Evolutionary conservation across 805 yeast genomes (phyloP), one percentile per base, ranked within the genome.

Genomic region (Yamadazyma sp.): DNA sequence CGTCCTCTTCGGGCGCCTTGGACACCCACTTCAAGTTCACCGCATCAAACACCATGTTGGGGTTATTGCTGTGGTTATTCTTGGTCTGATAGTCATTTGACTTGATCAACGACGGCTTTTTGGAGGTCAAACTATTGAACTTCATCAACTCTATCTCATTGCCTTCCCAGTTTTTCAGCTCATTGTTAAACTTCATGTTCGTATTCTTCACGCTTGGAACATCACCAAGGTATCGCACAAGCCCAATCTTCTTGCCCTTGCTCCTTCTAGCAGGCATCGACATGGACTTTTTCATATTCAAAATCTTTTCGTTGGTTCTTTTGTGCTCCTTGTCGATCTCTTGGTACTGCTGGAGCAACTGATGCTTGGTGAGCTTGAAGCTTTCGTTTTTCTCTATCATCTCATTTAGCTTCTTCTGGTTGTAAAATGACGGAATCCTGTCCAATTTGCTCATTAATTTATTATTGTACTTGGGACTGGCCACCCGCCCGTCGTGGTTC

Each of bases 31-130:
- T 54, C 54, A 78, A 54, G 25, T 72, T 71, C 19, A 71, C 74
- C 7, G 75, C 68, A 52, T 80, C 85, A 52, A 77, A 81, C 18
- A 70, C 62, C 87, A 81, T 81, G 45, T 74, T 70, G n/a, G n/a
- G n/a, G 27, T 50, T 23, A 24, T 10, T 18, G 33, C 40, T 44
- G 6, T 38, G 35, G 12, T 22, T 28, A 24, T 46, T 42, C 38
- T 33, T 28, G 12, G 17, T 22, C 6, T 48, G 41, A 42, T 57
- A 50, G 15, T 62, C 66, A 16, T 46, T 49, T 21, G 46, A 33
- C 22, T 67, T 57, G 24, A 70, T 70, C 33, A 71, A 54, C 9
- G 62, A 55, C 1, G 76, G 75, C 37, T 61, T 64, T 17, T 56
- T 56, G 12, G 53, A 42, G 10, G 42, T 35, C 10, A 53, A 18